A percentile compares a stretch with the other conserved stretches of the same genome.
Evolutionary conservation across 2,329 filamentous ascomycete genomes (phyloP).

Genomic region (Apiospora phragmitis): DNA sequence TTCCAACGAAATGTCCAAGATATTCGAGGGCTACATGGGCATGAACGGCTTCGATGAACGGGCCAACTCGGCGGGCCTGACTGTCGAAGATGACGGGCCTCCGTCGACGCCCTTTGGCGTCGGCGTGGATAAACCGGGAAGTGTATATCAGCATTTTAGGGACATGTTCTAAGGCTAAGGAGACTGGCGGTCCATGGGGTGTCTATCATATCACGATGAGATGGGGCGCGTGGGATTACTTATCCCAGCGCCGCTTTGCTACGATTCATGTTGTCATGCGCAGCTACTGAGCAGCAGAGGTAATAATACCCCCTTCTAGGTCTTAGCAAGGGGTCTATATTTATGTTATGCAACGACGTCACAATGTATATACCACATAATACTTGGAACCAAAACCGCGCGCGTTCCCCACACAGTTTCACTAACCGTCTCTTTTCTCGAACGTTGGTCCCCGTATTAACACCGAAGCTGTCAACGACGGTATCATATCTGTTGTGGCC

Average conservation of each 20-base stretch:
- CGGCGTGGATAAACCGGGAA: conserved; percentile 16
- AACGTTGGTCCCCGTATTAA: neutral
- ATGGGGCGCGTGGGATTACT: neutral
- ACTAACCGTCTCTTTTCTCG: neutral
- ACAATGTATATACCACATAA: neutral
- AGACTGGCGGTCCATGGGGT: neutral
- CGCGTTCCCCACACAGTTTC: too few relatives aligned
- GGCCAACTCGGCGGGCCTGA: conserved; percentile 2
- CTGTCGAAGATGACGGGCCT: conserved; percentile 12
- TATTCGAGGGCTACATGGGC: conserved; percentile 42
- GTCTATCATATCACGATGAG: neutral
- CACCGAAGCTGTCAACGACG: neutral
- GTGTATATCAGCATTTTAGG: conserved; percentile 29
- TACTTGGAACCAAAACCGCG: neutral
- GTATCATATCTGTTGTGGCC: neutral
- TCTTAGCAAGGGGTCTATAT: neutral
- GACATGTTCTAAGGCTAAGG: conserved; percentile 25
- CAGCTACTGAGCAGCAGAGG: neutral
- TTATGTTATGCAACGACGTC: neutral
- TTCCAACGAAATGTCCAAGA: conserved; percentile 54
- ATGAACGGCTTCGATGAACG: conserved; percentile 19
- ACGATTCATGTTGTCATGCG: neutral
- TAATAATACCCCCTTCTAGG: neutral
- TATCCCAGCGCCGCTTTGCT: neutral
- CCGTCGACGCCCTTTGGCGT: conserved; percentile 7